A percentile compares a stretch with the other conserved stretches of the same genome.
These are phyloP conservation scores for Coemansia sp. DNA, from an alignment of 192 early-diverging fungal genomes.

Conservation along the genomic window DNA sequence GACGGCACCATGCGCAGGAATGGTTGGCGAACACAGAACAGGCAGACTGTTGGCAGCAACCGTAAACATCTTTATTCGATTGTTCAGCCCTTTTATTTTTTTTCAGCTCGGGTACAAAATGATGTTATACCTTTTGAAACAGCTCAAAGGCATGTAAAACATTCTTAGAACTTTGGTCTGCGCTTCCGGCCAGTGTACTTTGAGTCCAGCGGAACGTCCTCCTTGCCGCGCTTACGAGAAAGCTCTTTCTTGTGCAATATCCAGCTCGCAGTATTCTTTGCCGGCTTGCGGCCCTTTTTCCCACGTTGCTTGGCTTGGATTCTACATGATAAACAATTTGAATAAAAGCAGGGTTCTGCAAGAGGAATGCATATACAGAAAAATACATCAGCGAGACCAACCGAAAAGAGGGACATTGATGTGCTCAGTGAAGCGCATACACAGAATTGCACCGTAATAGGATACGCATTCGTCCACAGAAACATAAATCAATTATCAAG, in stretches of 20 bases:
- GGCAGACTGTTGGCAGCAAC: too few relatives aligned
- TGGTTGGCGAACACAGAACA: background rate
- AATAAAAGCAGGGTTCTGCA: conserved; percentile 1
- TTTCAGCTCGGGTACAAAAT: too few relatives aligned
- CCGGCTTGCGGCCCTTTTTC: conserved; percentile 55
- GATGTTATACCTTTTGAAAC: too few relatives aligned
- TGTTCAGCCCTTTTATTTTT: too few relatives aligned
- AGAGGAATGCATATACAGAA: background rate
- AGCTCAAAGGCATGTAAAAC: too few relatives aligned
- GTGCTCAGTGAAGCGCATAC: background rate
- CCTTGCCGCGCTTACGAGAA: conserved; percentile 71
- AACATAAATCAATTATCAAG: conserved; percentile 3
- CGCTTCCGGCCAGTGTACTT: conserved; percentile 96
- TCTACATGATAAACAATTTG: conserved; percentile 28
- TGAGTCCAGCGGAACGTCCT: conserved; percentile 83
- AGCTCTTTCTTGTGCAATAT: conserved; percentile 90
- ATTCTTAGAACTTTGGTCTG: conserved; percentile 74
- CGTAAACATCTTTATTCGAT: too few relatives aligned
- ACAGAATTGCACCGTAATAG: background rate
- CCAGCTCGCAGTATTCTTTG: conserved; percentile 86
- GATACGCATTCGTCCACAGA: background rate
- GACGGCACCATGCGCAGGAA: background rate
- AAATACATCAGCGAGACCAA: conserved; percentile 7
- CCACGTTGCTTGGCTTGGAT: conserved; percentile 37
- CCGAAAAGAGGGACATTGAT: background rate